Base-by-base conservation (phyloP, 83 land plant species). In the Thuja plicata region DNA sequence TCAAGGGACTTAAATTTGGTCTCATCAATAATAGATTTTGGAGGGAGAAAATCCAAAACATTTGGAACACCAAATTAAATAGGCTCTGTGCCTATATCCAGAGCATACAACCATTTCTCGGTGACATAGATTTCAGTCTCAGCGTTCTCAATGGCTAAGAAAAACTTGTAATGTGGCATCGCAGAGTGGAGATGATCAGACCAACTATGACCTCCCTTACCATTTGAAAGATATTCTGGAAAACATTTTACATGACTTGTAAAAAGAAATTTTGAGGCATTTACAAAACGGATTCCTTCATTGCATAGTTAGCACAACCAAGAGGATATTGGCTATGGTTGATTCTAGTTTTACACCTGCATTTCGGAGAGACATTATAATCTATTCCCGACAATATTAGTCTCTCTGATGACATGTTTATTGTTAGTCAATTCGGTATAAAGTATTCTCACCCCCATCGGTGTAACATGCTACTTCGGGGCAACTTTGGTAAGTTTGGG, bases 101-200 rank as follows among this genome's bases (percentile, higher is more conserved):
- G 89, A 3, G 98, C 97, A 86, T 98, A 98, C 78, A 92, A 98
- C 74, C 97, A 95, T 88, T 98, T 98, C 91, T 98, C 99, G n/a
- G 97, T 97, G 40, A 98, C 99, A 76, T 97, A 98, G 92, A 99
- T 98, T 87, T 98, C 99, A 32, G 97, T 93, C 87, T 54, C 16
- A 45, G 99, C 97, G 95, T 98, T 98, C 91, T 98, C 99, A 34
- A 98, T 98, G 16, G 99, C 98, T 71, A 98, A 95, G 41, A 95
- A 99, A 89, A 98, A 98, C 88, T 98, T 98, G 93, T 98, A 98
- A 86, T 97, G 96, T 5, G 99, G 97, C 99, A 98, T 98, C 48
- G 99, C 96, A 91, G 97, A 98, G 74, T 98, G 99, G 19, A 98
- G 92, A 90, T 93, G 96, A 48, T 98, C 96, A 92, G 94, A 92